Evolutionary conservation across 1,139 yeast species (phyloP).

Genomic region (Kurtzmaniella quercitrusa): DNA sequence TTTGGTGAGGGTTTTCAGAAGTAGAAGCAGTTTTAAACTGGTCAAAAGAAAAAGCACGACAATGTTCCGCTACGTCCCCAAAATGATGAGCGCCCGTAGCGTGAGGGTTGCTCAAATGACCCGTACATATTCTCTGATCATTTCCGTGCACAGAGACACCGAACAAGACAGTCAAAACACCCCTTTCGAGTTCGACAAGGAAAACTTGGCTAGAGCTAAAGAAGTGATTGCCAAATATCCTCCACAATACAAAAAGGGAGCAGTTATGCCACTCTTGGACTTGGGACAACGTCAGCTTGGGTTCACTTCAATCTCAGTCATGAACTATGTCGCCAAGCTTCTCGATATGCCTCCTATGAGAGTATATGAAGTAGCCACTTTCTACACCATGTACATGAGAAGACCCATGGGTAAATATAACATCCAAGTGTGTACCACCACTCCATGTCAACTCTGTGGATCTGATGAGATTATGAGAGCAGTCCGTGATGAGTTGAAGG

Average conservation of each 20-base stretch:
- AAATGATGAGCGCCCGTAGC: conserved; percentile 1
- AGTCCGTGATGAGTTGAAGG: conserved; percentile 53
- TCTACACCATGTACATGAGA: conserved; percentile 89
- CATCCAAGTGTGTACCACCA: conserved; percentile 84
- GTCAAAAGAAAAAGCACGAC: neutral
- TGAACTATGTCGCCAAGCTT: conserved; percentile 87
- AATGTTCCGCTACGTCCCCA: conserved; percentile 5
- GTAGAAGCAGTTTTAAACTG: neutral
- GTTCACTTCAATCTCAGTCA: conserved; percentile 81
- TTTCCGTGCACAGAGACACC: conserved; percentile 72
- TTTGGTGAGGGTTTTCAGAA: neutral
- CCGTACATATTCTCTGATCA: conserved; percentile 35
- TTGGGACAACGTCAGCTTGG: conserved; percentile 88
- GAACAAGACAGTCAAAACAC: conserved; percentile 62
- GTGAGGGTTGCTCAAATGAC: neutral
- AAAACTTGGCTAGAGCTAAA: conserved; percentile 65
- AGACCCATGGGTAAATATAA: conserved; percentile 84
- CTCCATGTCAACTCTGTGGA: conserved; percentile 86
- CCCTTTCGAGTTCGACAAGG: conserved; percentile 73
- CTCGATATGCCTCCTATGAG: conserved; percentile 94
- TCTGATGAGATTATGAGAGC: conserved; percentile 76
- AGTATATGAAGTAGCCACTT: conserved; percentile 90
- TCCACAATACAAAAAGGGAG: conserved; percentile 81
- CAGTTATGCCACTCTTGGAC: conserved; percentile 83
- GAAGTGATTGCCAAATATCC: conserved; percentile 79